Base-by-base conservation (phyloP, 768 basidiomycete genomes). In the Calvatia gigantea region DNA sequence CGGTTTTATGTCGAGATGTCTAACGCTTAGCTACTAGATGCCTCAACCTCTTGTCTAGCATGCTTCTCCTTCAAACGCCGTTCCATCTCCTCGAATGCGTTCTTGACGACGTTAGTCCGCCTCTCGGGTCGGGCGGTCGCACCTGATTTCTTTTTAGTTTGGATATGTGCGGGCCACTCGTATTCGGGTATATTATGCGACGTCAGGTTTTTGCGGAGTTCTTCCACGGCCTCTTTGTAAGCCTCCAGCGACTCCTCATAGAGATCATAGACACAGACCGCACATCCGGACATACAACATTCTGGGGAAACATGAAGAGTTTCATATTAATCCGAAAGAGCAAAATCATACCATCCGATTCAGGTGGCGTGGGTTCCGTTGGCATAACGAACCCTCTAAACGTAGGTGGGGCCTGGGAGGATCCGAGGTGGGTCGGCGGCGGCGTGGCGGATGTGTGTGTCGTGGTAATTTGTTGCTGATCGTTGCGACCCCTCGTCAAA, bases 211-310 rank as follows among this genome's bases (percentile, higher is more conserved):
- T 68, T 44, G n/a, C 80, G 77, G 8, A 94, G 68, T 0, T 72
- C 57, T 2, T 63, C 62, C 0, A 93, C 60, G 3, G 84, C 76
- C 11, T 79, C 75, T 23, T 79, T 77, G 72, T 93, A 93, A 11
- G 72, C 74, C 21, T 74, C 73, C 2, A 91, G 67, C 0, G 86
- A 80, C 45, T 93, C 91, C 58, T 89, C 84, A 70, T 94, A 92
- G 23, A 94, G 68, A 62, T 93, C 91, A 70, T 95, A 91, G 6
- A 95, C 88, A 67, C 94, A 95, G n/a, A 94, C 70, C 0, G 92
- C 89, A 64, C 94, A 96, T 28, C 91, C 91, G 2, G 91, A 93
- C 93, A 95, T 95, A 74, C 93, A 96, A 69, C 93, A 94, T 69
- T 94, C 93, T 94, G 60, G 8, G 37, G 19, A 35, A 35, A 35